A percentile compares a stretch with the other conserved stretches of the same genome.
Evolutionary conservation across 306 rosid genomes (phyloP).

Genomic region (Prinsepia uniflora): DNA sequence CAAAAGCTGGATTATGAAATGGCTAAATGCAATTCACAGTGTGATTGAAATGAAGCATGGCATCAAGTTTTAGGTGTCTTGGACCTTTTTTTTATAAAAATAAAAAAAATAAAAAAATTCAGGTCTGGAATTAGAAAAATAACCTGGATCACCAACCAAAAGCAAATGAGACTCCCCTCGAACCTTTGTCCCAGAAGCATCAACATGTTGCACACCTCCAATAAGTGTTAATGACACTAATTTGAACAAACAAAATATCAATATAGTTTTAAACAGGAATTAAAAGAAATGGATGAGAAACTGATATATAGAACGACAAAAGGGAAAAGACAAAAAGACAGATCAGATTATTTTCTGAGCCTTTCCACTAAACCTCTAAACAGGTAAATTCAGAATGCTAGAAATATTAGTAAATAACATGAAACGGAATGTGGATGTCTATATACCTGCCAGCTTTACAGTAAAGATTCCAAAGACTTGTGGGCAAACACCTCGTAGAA

Average conservation of each 20-base stretch:
- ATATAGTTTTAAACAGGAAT: not conserved
- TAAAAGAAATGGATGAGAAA: not conserved
- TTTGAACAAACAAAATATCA: constrained; percentile 25
- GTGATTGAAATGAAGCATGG: not conserved
- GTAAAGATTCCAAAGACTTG: constrained; percentile 93
- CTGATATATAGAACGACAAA: not conserved
- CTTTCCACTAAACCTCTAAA: not conserved
- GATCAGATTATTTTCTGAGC: not conserved
- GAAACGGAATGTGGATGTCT: constrained; percentile 1
- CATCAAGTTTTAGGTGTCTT: not conserved
- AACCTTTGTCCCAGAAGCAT: constrained; percentile 84
- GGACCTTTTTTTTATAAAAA: not conserved
- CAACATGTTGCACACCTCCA: constrained; percentile 95
- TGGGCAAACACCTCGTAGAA: constrained; percentile 85
- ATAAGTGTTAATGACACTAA: constrained; percentile 85
- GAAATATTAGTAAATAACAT: not conserved
- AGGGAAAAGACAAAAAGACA: not conserved
- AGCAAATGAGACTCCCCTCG: constrained; percentile 97
- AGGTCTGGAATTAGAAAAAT: constrained; percentile 12
- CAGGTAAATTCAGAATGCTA: not conserved
- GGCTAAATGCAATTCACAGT: not conserved
- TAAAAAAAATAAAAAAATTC: not conserved
- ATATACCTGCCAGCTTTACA: constrained; percentile 88
- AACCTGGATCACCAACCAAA: constrained; percentile 97
- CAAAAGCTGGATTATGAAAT: not conserved